Evolutionary conservation across 139 green algal genomes (phyloP), one percentile per base, ranked within the genome.

Genomic region (Chlamydomonas eustigma): DNA sequence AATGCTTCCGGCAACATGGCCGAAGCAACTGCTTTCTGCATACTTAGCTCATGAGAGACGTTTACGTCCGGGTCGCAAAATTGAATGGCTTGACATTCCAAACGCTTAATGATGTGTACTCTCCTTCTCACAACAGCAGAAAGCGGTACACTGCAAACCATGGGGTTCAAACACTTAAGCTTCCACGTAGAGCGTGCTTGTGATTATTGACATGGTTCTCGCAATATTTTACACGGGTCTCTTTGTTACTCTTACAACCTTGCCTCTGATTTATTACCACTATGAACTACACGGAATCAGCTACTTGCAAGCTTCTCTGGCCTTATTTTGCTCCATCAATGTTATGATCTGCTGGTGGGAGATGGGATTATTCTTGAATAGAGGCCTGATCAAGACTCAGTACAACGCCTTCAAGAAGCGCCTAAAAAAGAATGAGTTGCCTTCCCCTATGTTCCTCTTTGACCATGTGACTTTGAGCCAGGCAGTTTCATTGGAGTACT

Each of bases 371-470:
- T 81, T 71, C 50, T 2, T 71, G 6, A 73, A 76, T 36, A 39
- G 75, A 2, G 50, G 39, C 2, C 34, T 50, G 2, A 80, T 80
- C 64, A 67, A 70, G n/a, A 31, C 39, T 3, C 37, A 80, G 8
- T 75, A 75, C 39, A 5, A 35, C 2, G 33, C 65, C 4, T 64
- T 79, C 30, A 74, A 70, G 75, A 24, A 28, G 58, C 58, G 28
- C 24, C 28, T 35, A 28, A 74, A 74, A 30, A 64, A 44, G 64
- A 30, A 35, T 4, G 64, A 2, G 3, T 24, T 80, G 6, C 75
- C 75, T 22, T 33, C 52, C 28, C 75, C 75, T 1, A 75, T 80
- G 3, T 80, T 80, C 65, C 30, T 75, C 24, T 75, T 80, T 68
- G 75, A 75, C 25, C 39, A 80, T 18, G 64, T 75, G 35, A 28